Evolutionary conservation across 2,329 filamentous ascomycete genomes (phyloP), one percentile per base, ranked within the genome.

Genomic region (Xylariaceae sp.): DNA sequence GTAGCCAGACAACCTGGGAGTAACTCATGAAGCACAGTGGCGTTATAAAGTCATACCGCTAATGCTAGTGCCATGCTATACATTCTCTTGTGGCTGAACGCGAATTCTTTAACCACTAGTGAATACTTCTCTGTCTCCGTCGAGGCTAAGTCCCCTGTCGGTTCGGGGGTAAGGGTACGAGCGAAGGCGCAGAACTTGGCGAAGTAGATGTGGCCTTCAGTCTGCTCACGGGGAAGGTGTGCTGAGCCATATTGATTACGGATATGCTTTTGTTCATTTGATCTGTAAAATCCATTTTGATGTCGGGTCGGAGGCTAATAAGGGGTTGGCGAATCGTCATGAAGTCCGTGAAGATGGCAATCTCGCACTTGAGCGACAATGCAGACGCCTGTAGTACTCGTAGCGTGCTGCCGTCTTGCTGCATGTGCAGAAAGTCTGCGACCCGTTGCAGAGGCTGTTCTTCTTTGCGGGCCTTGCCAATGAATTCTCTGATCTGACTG

Each of bases 401-500:
- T 53, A 1, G 47, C 49, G 4, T 65, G 57, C 14, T 68, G 65
- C 9, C 73, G 69, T 5, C 69, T 71, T 16, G 73, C 73, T 4
- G 75, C 74, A 23, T 76, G 71, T 14, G 41, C 14, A 56, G 79
- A 4, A 79, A 69, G 31, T 80, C 70, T 5, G 74, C 74, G 1
- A 84, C 78, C 0, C 73, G 73, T 29, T 79, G 75, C 54, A 79
- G 81, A 0, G 81, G 80, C 61, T 83, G 79, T 61, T 83, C 80
- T 8, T 82, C 76, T 24, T 67, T 66, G 16, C 62, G 61, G 0
- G 82, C 76, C 26, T 73, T 64, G 0, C 56, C 17, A 7, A 60
- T 56, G 41, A 69, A 72, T 1, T 6, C 11, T 14, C 43, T 63
- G 7, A 71, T 62, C 6, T 41, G 11, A 1, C 45, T 19, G 56